Evolutionary conservation across 192 early-diverging fungal species (phyloP).

Genomic region (Dimargaris xerosporica): DNA sequence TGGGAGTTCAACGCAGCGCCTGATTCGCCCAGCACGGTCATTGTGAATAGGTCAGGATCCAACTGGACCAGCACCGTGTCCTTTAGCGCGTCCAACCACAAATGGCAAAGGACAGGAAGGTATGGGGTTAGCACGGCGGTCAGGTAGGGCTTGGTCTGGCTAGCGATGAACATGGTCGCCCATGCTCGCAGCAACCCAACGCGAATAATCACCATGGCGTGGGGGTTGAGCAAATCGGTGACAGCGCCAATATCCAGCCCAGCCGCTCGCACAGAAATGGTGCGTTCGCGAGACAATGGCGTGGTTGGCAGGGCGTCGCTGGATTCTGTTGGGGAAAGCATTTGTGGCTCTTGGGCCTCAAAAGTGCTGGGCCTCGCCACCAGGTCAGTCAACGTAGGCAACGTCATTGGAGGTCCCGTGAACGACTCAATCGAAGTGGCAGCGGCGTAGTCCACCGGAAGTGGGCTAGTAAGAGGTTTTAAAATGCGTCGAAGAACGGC

Average conservation of each 20-base stretch:
- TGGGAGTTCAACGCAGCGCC: neutral
- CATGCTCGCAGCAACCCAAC: slow-evolving; percentile 8
- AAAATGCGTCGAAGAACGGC: neutral
- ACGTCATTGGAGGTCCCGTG: neutral
- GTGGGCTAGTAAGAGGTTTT: neutral
- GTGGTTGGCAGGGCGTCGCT: neutral
- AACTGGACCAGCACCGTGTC: slow-evolving; percentile 8
- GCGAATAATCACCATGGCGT: slow-evolving; percentile 6
- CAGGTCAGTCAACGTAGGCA: neutral
- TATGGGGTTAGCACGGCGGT: neutral
- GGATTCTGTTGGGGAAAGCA: neutral
- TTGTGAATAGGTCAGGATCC: neutral
- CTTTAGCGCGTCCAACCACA: slow-evolving; percentile 6
- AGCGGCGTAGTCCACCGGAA: neutral
- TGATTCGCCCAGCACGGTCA: neutral
- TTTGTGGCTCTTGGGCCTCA: too few relatives aligned
- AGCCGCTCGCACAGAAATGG: neutral
- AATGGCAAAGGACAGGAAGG: neutral
- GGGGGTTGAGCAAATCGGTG: slow-evolving; percentile 6
- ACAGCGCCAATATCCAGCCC: neutral
- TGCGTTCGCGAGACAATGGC: slow-evolving; percentile 6
- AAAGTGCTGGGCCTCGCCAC: neutral
- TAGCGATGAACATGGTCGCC: slow-evolving; percentile 3
- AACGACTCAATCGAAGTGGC: neutral
- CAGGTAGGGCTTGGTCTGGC: neutral